Evolutionary conservation across 2,329 filamentous ascomycete genomes (phyloP).

Genomic region (Talaromyces islandicus): DNA sequence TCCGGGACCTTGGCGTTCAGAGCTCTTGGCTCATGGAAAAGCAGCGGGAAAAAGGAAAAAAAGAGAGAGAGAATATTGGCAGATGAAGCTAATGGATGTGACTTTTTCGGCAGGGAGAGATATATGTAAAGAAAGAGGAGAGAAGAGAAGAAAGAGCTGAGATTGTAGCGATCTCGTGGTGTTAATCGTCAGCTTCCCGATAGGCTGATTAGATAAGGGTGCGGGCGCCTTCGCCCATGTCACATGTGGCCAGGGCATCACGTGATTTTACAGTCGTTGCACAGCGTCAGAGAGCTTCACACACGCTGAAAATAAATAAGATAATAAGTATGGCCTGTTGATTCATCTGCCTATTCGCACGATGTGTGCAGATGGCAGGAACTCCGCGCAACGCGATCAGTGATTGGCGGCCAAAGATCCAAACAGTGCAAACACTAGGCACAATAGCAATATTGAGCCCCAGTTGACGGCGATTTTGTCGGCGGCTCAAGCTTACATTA

Average conservation of each 20-base stretch:
- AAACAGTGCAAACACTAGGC: slow-evolving; percentile 9
- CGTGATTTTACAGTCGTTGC: background rate
- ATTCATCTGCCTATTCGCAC: background rate
- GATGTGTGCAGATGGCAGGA: no score
- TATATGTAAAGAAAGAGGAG: background rate
- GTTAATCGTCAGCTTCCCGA: background rate
- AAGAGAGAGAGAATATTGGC: background rate
- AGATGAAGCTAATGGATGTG: background rate
- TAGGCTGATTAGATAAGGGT: background rate
- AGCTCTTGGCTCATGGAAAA: background rate
- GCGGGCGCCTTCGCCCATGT: background rate
- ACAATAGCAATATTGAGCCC: background rate
- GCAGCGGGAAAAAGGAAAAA: no score
- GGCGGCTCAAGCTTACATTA: no score
- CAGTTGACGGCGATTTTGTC: background rate
- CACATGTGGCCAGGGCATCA: background rate
- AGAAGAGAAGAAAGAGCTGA: background rate
- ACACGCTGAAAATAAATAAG: no score
- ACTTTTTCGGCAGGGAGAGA: background rate
- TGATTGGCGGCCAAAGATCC: background rate
- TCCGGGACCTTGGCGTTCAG: background rate
- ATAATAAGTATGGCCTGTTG: no score
- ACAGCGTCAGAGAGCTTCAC: no score
- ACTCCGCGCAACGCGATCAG: background rate
- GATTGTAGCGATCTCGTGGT: background rate